phyloP scores from a whole-genome alignment of 2,329 filamentous ascomycete genomes.

The Clonostachys byssicola region DNA sequence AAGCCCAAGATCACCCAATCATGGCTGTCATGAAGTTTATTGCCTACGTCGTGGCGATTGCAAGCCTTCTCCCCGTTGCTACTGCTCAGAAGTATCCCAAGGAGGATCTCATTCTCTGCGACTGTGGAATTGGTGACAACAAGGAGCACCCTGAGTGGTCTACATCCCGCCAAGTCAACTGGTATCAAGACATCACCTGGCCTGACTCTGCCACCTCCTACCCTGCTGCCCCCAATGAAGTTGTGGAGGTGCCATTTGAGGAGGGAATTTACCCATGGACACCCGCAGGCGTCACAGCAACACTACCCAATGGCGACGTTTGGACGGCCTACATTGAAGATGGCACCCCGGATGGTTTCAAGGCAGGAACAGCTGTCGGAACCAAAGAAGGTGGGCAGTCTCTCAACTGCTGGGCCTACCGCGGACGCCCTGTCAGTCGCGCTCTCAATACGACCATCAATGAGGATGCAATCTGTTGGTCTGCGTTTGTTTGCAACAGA shows the following conservation, averaged over 20 bases:
- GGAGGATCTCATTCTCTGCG: slow-evolving; percentile 32
- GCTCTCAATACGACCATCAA: slow-evolving; percentile 31
- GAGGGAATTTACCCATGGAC: slow-evolving; percentile 33
- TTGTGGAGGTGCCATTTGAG: slow-evolving; percentile 29
- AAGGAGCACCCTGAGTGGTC: slow-evolving; percentile 31
- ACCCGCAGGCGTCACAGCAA: slow-evolving; percentile 27
- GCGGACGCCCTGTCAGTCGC: slow-evolving; percentile 29
- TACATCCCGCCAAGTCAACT: slow-evolving; percentile 37
- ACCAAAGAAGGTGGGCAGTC: slow-evolving; percentile 30
- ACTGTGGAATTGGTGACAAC: slow-evolving; percentile 36
- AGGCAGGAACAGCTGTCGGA: slow-evolving; percentile 31
- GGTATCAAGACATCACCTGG: slow-evolving; percentile 33
- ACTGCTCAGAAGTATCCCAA: slow-evolving; percentile 18
- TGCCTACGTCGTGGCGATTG: slow-evolving; percentile 9
- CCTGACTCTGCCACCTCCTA: slow-evolving; percentile 23
- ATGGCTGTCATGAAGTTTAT: neutral
- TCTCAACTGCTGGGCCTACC: slow-evolving; percentile 35
- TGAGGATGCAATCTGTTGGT: slow-evolving; percentile 29
- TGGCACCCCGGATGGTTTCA: slow-evolving; percentile 30
- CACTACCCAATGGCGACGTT: slow-evolving; percentile 28
- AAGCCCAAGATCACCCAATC: no score
- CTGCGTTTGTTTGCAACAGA: slow-evolving; percentile 35
- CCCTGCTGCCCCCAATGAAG: slow-evolving; percentile 28
- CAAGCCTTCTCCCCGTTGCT: slow-evolving; percentile 12
- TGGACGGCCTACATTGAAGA: slow-evolving; percentile 37